Conservation (phyloP, 345 rosid genomes). For the Heritiera littoralis region DNA sequence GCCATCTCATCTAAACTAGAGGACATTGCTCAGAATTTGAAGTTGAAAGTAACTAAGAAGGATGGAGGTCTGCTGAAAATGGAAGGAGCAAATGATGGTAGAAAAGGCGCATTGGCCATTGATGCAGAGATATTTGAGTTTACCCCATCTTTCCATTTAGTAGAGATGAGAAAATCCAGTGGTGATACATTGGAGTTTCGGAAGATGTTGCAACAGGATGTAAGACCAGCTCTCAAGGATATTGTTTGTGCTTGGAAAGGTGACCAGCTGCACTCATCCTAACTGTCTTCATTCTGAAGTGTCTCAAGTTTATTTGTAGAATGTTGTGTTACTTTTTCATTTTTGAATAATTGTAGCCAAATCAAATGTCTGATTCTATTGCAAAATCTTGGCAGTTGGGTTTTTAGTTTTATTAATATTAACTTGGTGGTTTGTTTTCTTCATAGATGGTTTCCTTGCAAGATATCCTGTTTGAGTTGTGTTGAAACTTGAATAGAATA, state of each 20-base stretch:
- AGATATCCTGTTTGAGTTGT: background rate
- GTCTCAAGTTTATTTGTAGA: background rate
- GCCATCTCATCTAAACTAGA: constrained; percentile 7
- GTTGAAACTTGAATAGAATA: no score
- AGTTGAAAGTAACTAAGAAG: background rate
- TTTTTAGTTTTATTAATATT: no score
- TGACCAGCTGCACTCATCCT: constrained; percentile 9
- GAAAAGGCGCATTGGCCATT: background rate
- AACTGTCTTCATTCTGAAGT: background rate
- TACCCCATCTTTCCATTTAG: constrained; percentile 12
- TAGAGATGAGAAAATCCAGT: constrained; percentile 1
- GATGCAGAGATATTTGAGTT: constrained; percentile 19
- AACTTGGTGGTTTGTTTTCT: no score
- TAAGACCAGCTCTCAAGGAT: constrained; percentile 19
- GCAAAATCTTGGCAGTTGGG: no score
- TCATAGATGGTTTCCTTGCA: background rate
- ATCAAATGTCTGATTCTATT: background rate
- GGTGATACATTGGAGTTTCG: constrained; percentile 23
- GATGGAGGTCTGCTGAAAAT: constrained; percentile 10
- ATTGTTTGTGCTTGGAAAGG: constrained; percentile 22
- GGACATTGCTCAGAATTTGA: constrained; percentile 9
- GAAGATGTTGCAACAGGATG: constrained; percentile 6
- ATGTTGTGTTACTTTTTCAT: background rate
- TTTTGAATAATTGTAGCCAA: background rate
- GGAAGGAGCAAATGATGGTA: background rate